phyloP scores from a whole-genome alignment of 495 filamentous ascomycete genomes.

The Aspergillus hancockii region DNA sequence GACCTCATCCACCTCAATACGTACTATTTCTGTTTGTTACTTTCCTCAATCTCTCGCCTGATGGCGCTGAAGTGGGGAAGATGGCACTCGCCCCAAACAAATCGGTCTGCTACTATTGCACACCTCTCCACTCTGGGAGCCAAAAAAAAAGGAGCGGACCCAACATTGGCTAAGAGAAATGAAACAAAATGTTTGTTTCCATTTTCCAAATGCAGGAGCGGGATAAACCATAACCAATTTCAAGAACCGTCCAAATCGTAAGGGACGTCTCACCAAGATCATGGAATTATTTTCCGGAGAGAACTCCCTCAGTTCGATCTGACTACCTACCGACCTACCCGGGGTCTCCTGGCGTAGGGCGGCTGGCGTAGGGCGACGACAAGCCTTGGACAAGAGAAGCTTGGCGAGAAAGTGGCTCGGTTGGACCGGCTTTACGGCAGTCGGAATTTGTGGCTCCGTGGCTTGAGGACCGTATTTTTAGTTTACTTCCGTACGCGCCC shows the following conservation, averaged over 20 bases:
- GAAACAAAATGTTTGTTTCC: not conserved
- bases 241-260: too few relatives aligned
- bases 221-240: not conserved
- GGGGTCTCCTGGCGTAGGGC: not conserved
- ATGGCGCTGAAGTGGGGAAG: not conserved
- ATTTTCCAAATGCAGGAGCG: not conserved
- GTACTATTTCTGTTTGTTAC: not conserved
- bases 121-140: conserved; percentile 4
- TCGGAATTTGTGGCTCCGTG: not conserved
- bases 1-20: not conserved
- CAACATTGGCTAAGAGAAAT: conserved; percentile 13
- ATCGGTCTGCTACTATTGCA: not conserved
- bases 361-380: conserved; percentile 25
- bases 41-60: not conserved
- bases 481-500: not conserved
- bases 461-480: not conserved
- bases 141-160: conserved; percentile 4
- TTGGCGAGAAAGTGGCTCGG: conserved; percentile 28
- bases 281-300: not conserved
- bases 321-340: too few relatives aligned
- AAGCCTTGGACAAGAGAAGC: conserved; percentile 35
- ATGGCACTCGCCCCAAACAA: conserved; percentile 3
- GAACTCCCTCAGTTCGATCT: too few relatives aligned
- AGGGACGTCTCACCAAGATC: too few relatives aligned
- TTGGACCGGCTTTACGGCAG: conserved; percentile 4